Conservation (phyloP, 306 rosid species). For the Sophora flavescens region DNA sequence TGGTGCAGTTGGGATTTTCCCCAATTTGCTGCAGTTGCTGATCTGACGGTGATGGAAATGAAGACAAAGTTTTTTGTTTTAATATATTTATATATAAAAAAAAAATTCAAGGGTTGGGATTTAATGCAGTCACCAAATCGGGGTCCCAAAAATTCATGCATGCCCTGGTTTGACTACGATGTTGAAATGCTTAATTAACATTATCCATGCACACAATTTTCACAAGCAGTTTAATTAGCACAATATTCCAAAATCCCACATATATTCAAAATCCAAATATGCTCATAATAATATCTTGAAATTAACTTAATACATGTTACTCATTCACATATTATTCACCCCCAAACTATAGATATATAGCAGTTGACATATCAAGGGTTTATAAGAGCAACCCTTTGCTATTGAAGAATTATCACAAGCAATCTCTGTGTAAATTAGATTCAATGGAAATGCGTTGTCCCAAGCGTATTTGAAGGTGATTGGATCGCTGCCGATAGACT, state of each 20-base stretch:
- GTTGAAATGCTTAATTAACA: too few species aligned
- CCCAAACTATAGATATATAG: not conserved
- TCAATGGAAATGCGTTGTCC: constrained; percentile 21
- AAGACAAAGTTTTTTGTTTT: too few species aligned
- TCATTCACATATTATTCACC: not conserved
- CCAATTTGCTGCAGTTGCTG: too few species aligned
- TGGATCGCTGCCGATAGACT: not conserved
- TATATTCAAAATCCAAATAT: not conserved
- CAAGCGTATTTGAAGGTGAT: constrained; percentile 43
- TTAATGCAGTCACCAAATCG: too few species aligned
- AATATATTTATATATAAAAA: too few species aligned
- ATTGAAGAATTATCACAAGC: constrained; percentile 33
- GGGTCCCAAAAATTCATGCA: too few species aligned
- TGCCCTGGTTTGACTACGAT: too few species aligned
- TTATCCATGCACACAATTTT: too few species aligned
- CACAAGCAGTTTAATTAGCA: not conserved
- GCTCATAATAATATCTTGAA: too few species aligned
- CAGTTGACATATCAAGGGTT: not conserved
- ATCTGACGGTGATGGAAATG: too few species aligned
- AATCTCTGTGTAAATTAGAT: constrained; percentile 21
- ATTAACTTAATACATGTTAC: not conserved
- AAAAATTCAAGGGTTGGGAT: too few species aligned
- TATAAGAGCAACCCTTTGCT: not conserved
- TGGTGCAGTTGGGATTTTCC: too few species aligned
- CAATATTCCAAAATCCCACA: not conserved